phyloP scores from a whole-genome alignment of 441 rosid genomes.

The Hura crepitans region DNA sequence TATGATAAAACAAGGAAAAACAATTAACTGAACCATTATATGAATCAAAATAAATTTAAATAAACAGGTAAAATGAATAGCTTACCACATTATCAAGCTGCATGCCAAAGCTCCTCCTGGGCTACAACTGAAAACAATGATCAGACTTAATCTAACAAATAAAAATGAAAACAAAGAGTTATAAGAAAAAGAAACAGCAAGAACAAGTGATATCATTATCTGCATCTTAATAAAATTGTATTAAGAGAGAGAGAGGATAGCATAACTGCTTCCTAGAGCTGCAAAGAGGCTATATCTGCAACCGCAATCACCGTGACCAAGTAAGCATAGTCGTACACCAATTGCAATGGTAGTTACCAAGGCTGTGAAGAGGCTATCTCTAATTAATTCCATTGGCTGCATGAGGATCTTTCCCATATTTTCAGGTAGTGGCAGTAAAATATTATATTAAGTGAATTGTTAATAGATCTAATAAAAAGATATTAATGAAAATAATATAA shows the following conservation, averaged over 20 bases:
- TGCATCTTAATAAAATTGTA: not conserved
- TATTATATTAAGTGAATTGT: too few relatives aligned
- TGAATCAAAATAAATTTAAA: not conserved
- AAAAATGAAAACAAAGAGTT: not conserved
- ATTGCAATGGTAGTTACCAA: too few relatives aligned
- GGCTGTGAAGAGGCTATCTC: too few relatives aligned
- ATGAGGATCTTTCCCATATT: too few relatives aligned
- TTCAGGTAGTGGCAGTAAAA: too few relatives aligned
- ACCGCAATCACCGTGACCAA: constrained; percentile 89
- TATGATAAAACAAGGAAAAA: constrained; percentile 25
- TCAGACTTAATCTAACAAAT: too few relatives aligned
- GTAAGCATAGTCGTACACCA: not conserved
- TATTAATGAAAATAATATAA: too few relatives aligned
- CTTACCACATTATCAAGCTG: constrained; percentile 96
- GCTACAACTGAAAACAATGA: constrained; percentile 32
- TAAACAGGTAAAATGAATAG: not conserved
- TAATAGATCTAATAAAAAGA: too few relatives aligned
- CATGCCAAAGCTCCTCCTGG: constrained; percentile 76
- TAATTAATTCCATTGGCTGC: too few relatives aligned
- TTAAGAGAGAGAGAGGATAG: not conserved
- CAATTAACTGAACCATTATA: too few relatives aligned
- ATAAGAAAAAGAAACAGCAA: not conserved
- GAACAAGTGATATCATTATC: not conserved
- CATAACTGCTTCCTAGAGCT: constrained; percentile 42
- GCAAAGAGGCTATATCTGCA: constrained; percentile 70